These are phyloP conservation scores for Lasiodiplodia theobromae DNA, from an alignment of 2,329 filamentous ascomycete species.

Conservation along the genomic window DNA sequence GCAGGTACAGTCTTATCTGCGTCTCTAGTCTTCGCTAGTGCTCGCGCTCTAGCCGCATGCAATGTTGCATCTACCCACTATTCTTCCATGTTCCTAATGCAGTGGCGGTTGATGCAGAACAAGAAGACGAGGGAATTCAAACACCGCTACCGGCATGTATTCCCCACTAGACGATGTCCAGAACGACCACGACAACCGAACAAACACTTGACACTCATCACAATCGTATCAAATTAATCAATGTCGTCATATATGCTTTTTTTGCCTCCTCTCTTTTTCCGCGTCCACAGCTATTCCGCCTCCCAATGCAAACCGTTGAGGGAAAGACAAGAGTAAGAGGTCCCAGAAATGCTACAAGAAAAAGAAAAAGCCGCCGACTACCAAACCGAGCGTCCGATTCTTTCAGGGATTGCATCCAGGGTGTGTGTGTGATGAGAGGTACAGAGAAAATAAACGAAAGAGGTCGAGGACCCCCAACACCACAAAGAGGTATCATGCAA, in stretches of 20 bases:
- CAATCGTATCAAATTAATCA: neutral
- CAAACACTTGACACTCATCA: neutral
- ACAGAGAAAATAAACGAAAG: neutral
- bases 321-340: neutral
- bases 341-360: neutral
- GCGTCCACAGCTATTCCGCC: neutral
- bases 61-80: too few species aligned
- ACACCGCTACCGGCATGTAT: too few species aligned
- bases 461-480: constrained; percentile 12
- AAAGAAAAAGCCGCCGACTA: neutral
- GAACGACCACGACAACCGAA: neutral
- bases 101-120: too few species aligned
- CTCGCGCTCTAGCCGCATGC: too few species aligned
- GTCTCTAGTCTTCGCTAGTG: too few species aligned
- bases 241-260: neutral
- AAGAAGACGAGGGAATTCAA: too few species aligned
- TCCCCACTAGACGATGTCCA: neutral
- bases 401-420: neutral
- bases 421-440: neutral
- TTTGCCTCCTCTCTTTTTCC: neutral
- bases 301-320: neutral
- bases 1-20: too few species aligned
- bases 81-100: too few species aligned
- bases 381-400: neutral
- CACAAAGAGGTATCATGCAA: constrained; percentile 26